These are phyloP conservation scores for Pleurotus platypus DNA, from an alignment of 768 basidiomycete genomes.

Conservation along the genomic window DNA sequence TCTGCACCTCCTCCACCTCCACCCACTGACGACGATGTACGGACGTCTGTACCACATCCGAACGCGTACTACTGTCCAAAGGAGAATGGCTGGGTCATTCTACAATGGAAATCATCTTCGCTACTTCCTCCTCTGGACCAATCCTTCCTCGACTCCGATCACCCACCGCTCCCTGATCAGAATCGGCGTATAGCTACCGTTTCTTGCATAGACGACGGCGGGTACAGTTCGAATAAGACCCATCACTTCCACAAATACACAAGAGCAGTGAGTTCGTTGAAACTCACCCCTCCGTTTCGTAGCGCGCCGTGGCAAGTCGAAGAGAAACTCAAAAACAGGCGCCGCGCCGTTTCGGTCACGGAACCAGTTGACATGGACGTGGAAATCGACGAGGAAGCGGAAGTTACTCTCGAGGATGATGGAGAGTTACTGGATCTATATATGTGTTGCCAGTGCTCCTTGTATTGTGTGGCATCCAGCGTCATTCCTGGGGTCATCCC, in stretches of 20 bases:
- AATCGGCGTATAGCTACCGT: slow-evolving; percentile 39
- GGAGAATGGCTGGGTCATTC: slow-evolving; percentile 80
- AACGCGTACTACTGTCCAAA: slow-evolving; percentile 80
- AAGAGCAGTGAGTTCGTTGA: slow-evolving; percentile 65
- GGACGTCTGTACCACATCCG: slow-evolving; percentile 73
- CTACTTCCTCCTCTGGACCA: slow-evolving; percentile 58
- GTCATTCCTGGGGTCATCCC: slow-evolving; percentile 75
- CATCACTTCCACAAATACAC: slow-evolving; percentile 83
- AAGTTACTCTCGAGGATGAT: slow-evolving; percentile 30
- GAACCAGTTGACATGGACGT: slow-evolving; percentile 42
- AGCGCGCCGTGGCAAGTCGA: slow-evolving; percentile 59
- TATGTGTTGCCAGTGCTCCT: slow-evolving; percentile 80
- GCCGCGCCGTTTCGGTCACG: slow-evolving; percentile 36
- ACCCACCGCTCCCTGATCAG: slow-evolving; percentile 53
- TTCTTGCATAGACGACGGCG: slow-evolving; percentile 53
- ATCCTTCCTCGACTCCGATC: slow-evolving; percentile 40
- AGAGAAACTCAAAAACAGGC: slow-evolving; percentile 46
- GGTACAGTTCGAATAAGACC: slow-evolving; percentile 51
- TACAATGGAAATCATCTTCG: slow-evolving; percentile 64
- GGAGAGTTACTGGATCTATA: slow-evolving; percentile 72
- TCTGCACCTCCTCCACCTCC: slow-evolving; percentile 23
- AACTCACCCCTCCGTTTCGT: slow-evolving; percentile 58
- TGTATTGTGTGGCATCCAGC: slow-evolving; percentile 67
- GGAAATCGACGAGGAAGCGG: slow-evolving; percentile 25
- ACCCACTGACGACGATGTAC: slow-evolving; percentile 62